phyloP scores from a whole-genome alignment of 2,329 filamentous ascomycete genomes.

The Pseudonectria buxi region DNA sequence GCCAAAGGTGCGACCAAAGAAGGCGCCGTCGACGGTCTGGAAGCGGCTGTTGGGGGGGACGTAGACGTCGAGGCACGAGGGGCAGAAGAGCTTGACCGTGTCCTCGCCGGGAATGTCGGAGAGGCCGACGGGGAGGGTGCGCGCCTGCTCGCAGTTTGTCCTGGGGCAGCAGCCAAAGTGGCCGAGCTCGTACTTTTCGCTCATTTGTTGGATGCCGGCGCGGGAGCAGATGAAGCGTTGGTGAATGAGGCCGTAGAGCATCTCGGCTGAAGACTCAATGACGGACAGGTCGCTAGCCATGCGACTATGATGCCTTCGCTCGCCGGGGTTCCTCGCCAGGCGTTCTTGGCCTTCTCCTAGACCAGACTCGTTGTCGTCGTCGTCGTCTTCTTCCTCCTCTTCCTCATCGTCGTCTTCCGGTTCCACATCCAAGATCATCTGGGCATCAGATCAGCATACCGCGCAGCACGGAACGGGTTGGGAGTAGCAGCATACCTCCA shows the following conservation, averaged over 20 bases:
- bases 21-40: slow-evolving; percentile 94
- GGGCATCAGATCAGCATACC: slow-evolving; percentile 2
- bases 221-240: slow-evolving; percentile 97
- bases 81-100: slow-evolving; percentile 97
- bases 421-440: slow-evolving; percentile 98
- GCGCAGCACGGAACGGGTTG: no score
- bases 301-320: slow-evolving; percentile 71
- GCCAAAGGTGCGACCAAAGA: slow-evolving; percentile 96
- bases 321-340: slow-evolving; percentile 42
- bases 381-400: slow-evolving; percentile 70
- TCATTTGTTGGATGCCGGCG: slow-evolving; percentile 97
- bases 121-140: slow-evolving; percentile 86
- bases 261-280: slow-evolving; percentile 95
- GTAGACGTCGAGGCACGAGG: slow-evolving; percentile 93
- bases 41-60: slow-evolving; percentile 96
- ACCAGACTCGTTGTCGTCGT: slow-evolving; percentile 63
- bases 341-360: slow-evolving; percentile 54
- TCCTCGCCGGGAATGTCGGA: slow-evolving; percentile 95
- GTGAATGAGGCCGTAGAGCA: slow-evolving; percentile 96
- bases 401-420: slow-evolving; percentile 91
- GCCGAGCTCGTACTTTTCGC: slow-evolving; percentile 94
- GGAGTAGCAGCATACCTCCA: slow-evolving; percentile 54
- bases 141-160: slow-evolving; percentile 82
- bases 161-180: slow-evolving; percentile 96
- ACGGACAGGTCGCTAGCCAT: slow-evolving; percentile 90